Evolutionary conservation across 2,329 filamentous ascomycete genomes (phyloP).

Genomic region (Cylindrodendrum hubeiense): DNA sequence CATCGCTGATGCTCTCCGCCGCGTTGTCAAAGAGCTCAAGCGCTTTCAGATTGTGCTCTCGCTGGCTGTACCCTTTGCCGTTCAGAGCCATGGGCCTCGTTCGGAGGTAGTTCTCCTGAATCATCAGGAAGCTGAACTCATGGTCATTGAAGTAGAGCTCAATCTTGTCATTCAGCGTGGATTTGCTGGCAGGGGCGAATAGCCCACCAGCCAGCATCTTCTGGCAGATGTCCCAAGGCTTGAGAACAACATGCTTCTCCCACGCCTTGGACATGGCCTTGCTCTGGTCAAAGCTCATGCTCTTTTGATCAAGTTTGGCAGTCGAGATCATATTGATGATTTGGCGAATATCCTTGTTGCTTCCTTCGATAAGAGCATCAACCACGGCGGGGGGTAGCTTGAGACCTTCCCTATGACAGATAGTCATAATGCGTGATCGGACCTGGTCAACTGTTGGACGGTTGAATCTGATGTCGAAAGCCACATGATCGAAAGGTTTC

Average conservation of each 20-base stretch:
- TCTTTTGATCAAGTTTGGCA: slow-evolving; percentile 85
- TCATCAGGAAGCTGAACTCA: slow-evolving; percentile 96
- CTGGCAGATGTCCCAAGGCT: slow-evolving; percentile 97
- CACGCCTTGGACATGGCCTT: slow-evolving; percentile 97
- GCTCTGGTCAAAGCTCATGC: slow-evolving; percentile 85
- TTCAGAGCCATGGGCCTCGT: slow-evolving; percentile 79
- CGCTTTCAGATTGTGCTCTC: slow-evolving; percentile 82
- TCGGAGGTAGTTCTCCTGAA: slow-evolving; percentile 96
- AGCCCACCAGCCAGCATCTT: slow-evolving; percentile 92
- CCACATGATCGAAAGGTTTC: slow-evolving; percentile 94
- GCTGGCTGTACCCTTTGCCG: slow-evolving; percentile 67
- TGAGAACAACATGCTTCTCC: slow-evolving; percentile 97
- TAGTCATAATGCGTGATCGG: slow-evolving; percentile 91
- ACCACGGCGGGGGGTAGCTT: slow-evolving; percentile 87
- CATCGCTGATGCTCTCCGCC: slow-evolving; percentile 96
- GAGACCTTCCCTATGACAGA: slow-evolving; percentile 90
- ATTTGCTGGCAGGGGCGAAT: slow-evolving; percentile 85
- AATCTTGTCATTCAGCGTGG: slow-evolving; percentile 96
- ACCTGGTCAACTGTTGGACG: slow-evolving; percentile 93
- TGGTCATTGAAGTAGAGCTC: slow-evolving; percentile 99
- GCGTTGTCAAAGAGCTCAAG: slow-evolving; percentile 89
- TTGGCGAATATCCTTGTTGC: slow-evolving; percentile 94
- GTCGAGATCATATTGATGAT: slow-evolving; percentile 99
- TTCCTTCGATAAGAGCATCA: slow-evolving; percentile 95
- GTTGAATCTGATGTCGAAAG: slow-evolving; percentile 88